These are phyloP conservation scores for Crithidia bombi DNA, from an alignment of 208 protist species.

Conservation along the genomic window DNA sequence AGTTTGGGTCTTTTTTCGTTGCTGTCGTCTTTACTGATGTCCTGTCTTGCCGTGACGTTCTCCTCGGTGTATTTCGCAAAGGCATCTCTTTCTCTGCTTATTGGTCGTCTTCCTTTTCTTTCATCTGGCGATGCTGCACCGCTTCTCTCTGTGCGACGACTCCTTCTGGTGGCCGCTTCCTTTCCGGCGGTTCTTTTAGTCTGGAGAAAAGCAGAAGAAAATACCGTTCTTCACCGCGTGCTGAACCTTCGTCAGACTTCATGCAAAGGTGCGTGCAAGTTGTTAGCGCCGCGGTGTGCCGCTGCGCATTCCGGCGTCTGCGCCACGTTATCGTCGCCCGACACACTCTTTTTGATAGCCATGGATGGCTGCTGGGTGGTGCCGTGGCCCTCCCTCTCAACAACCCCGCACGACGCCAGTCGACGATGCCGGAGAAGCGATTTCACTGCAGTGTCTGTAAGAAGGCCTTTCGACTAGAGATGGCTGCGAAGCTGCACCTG, in stretches of 20 bases:
- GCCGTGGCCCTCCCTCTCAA: slow-evolving; percentile 1
- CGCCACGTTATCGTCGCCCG: slow-evolving; percentile 12
- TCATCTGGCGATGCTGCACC: no score
- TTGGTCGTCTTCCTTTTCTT: no score
- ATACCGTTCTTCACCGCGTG: not conserved
- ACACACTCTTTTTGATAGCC: not conserved
- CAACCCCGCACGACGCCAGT: slow-evolving; percentile 39
- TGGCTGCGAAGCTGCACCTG: slow-evolving; percentile 87
- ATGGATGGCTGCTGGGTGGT: not conserved
- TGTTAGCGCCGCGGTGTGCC: slow-evolving; percentile 8
- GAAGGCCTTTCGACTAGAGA: slow-evolving; percentile 87
- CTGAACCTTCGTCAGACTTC: not conserved
- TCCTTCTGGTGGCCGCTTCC: no score
- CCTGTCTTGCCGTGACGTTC: no score
- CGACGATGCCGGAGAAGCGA: slow-evolving; percentile 61
- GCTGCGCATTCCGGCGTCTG: slow-evolving; percentile 27
- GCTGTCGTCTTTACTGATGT: no score
- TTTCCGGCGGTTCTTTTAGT: no score
- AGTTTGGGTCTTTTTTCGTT: no score
- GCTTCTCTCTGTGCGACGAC: no score
- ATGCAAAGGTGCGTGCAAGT: slow-evolving; percentile 26
- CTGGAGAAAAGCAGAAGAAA: no score
- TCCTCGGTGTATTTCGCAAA: no score
- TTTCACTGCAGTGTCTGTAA: slow-evolving; percentile 90
- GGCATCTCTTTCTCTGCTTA: no score